Evolutionary conservation across 2,329 filamentous ascomycete species (phyloP), one percentile per base, ranked within the genome.

Genomic region (Ilyonectria robusta): DNA sequence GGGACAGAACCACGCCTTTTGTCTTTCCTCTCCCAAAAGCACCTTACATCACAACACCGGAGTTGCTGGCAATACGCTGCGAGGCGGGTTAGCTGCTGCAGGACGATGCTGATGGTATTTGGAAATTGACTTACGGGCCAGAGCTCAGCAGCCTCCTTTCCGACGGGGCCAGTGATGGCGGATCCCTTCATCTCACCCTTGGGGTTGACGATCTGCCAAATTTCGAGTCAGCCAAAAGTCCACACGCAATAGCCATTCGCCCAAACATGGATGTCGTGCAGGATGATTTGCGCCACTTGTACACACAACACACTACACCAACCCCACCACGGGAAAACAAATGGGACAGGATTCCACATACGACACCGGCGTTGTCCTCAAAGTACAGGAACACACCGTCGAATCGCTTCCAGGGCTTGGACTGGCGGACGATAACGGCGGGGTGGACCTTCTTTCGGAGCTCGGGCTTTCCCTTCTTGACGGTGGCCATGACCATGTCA

Each of bases 171-270:
- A 79, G 96, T 99, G 85, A 99, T 99, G 85, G 96, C 96, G 76
- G 94, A 98, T 83, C 96, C 96, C 93, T 99, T 99, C 96, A 99
- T 99, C 89, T 99, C 96, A 88, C 96, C 96, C 93, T 99, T 99
- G 86, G 95, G 94, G 91, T 99, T 99, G 90, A 99, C 96, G 82
- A 99, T 99, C 93, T 96, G 81, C 35, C 44, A 48, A 50, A 47
- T 6, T 46, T 19, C 2, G 17, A 23, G 78, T 87, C 76, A 87
- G 84, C 76, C 26, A 62, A 35, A 29, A 17, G 65, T 8, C 7
- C 53, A 3, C 35, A 10, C n/a, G 21, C 13, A 31, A 53, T 40
- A 44, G n/a, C 1, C 23, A 17, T 26, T 19, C 51, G 23, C 9
- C 35, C 37, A n/a, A 6, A 23, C 21, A 26, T 51, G 13, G n/a